Conservation (phyloP, 2,329 filamentous ascomycete species). For the Fusarium vanettenii region DNA sequence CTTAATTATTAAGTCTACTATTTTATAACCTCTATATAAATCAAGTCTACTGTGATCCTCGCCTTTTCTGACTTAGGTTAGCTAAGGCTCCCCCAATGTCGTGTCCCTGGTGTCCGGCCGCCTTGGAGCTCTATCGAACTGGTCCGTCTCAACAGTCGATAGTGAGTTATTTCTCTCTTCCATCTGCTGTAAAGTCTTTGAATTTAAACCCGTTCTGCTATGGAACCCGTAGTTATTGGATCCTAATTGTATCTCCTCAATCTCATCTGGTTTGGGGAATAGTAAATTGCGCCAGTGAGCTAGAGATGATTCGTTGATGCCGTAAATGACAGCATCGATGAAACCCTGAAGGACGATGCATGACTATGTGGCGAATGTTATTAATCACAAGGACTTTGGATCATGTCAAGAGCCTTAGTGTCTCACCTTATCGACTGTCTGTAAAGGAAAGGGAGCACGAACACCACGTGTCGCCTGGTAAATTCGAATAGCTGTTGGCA, state of each 20-base stretch:
- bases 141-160: neutral
- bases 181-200: neutral
- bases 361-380: neutral
- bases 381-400: neutral
- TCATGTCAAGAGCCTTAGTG: neutral
- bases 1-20: too few species aligned
- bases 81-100: neutral
- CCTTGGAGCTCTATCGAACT: neutral
- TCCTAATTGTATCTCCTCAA: neutral
- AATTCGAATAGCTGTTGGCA: constrained; percentile 9
- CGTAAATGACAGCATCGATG: constrained; percentile 14
- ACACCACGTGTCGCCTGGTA: constrained; percentile 8
- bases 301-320: constrained; percentile 4
- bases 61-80: neutral
- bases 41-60: neutral
- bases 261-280: neutral
- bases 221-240: neutral
- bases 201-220: neutral
- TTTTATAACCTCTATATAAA: neutral
- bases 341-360: constrained; percentile 13
- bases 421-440: constrained; percentile 14
- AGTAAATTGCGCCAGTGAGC: constrained; percentile 2
- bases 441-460: constrained; percentile 4
- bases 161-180: neutral
- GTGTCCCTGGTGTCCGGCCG: neutral